Conservation (phyloP, 805 yeast genomes). For the Saturnispora saitoi region DNA sequence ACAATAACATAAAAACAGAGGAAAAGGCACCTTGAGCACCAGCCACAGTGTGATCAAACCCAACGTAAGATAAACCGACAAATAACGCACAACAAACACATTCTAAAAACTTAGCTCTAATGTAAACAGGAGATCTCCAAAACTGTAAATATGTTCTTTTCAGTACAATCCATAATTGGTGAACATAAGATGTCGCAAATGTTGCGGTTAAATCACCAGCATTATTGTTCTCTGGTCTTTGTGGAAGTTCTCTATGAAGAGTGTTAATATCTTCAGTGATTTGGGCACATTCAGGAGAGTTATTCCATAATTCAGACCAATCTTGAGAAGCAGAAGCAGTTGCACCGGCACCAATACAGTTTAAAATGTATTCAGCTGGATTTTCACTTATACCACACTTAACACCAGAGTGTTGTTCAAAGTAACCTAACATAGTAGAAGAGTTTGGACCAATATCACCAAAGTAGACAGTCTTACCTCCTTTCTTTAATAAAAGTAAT, state of each 20-base stretch:
- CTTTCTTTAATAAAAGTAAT: constrained; percentile 38
- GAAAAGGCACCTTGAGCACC: constrained; percentile 53
- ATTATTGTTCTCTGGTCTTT: constrained; percentile 18
- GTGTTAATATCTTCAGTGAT: constrained; percentile 28
- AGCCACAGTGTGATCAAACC: constrained; percentile 40
- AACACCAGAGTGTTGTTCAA: constrained; percentile 50
- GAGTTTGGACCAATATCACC: constrained; percentile 46
- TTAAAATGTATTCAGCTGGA: constrained; percentile 70
- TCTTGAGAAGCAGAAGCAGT: constrained; percentile 53
- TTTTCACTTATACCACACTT: constrained; percentile 55
- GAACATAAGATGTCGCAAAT: constrained; percentile 41
- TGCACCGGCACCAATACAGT: constrained; percentile 76
- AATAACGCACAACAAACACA: constrained; percentile 36
- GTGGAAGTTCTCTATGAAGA: constrained; percentile 23
- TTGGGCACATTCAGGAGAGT: constrained; percentile 26
- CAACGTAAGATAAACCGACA: constrained; percentile 52
- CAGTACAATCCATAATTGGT: constrained; percentile 30
- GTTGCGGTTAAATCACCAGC: constrained; percentile 24
- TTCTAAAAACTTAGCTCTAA: constrained; percentile 41
- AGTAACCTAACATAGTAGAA: constrained; percentile 35
- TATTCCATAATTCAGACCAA: constrained; percentile 59
- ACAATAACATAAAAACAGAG: constrained; percentile 46
- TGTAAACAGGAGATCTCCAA: constrained; percentile 45
- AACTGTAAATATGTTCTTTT: constrained; percentile 34
- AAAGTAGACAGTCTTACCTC: constrained; percentile 45